Evolutionary conservation across 2,329 filamentous ascomycete genomes (phyloP), one percentile per base, ranked within the genome.

Genomic region (Ascochyta rabiei): DNA sequence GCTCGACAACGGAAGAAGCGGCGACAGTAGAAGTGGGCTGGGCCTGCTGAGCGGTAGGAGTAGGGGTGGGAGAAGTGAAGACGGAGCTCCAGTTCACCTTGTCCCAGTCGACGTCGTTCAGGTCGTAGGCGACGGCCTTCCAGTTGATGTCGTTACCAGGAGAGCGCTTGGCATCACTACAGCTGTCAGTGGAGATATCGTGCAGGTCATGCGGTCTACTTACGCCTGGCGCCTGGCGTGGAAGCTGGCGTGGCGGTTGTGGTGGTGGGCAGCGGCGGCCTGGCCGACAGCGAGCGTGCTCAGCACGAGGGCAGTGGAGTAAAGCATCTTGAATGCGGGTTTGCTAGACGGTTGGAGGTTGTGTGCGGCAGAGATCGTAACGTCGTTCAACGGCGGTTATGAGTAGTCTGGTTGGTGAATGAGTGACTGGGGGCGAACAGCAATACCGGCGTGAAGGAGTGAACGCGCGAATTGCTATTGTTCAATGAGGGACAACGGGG

Each of bases 391-490:
- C 63, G 62, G 59, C 60, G 65, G 54, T 47, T 56, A 42, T 42
- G 34, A 41, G 48, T 41, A 34, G 46, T 52, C 49, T 49, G 31
- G 42, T 47, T 52, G 47, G 46, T 56, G 57, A 70, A 71, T 64
- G 69, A 71, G 61, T 65, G 71, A 69, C 64, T 66, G 60, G 34
- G 60, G 46, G 62, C 57, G 53, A 61, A 55, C 54, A 65, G 59
- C 55, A 64, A 67, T 60, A 61, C 64, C 56, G 61, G 70, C 71
- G 70, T 74, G 62, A 74, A 73, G 53, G 71, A 74, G 70, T 74
- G 71, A 72, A 74, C 71, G 71, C 71, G 70, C 61, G 68, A 69
- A 58, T 52, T 67, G 61, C 62, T 65, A 60, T 57, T 52, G 58
- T 64, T 44, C 39, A 60, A 59, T 53, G 64, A 66, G 64, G 59